Percentiles rank a stretch among this genome's conserved stretches.
These are phyloP conservation scores for Dactylorhiza incarnata DNA, from an alignment of 106 monocot genomes.

Conservation along the genomic window DNA sequence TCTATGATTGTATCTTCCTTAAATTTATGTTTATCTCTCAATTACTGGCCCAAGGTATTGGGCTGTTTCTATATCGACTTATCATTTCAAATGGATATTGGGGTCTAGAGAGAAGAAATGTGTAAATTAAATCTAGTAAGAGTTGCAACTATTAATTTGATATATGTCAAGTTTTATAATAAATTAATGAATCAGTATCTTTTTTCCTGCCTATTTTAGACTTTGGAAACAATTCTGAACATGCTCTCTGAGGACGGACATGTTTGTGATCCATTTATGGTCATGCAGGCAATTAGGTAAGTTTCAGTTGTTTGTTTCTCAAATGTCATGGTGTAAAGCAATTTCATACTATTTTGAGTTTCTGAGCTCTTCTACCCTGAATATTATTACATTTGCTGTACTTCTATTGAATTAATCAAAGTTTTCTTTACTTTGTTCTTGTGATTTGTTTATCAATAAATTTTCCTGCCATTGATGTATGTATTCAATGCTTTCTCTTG, in stretches of 20 bases:
- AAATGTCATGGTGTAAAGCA: not conserved
- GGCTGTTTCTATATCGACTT: too few relatives aligned
- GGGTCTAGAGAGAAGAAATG: not conserved
- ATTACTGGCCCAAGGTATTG: not conserved
- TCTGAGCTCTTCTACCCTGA: not conserved
- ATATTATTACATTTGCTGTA: too few relatives aligned
- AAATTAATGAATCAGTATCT: not conserved
- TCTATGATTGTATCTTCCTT: not conserved
- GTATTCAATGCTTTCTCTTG: not conserved
- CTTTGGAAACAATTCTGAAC: slow-evolving; percentile 61
- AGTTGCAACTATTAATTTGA: not conserved
- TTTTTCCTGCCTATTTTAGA: slow-evolving; percentile 26
- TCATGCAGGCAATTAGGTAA: slow-evolving; percentile 84
- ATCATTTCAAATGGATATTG: not conserved
- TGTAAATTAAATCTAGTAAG: not conserved
- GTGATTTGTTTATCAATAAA: not conserved
- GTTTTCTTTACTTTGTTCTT: not conserved
- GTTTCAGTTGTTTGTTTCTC: not conserved
- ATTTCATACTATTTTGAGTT: not conserved
- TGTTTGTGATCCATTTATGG: slow-evolving; percentile 51
- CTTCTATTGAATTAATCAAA: not conserved
- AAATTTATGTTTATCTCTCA: not conserved
- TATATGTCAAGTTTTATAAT: not conserved
- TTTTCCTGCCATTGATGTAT: not conserved
- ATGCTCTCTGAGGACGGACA: slow-evolving; percentile 60